A percentile compares a stretch with the other conserved stretches of the same genome.
Conservation (phyloP, 192 early-diverging fungal genomes). For the Coemansia guatemalensis region DNA sequence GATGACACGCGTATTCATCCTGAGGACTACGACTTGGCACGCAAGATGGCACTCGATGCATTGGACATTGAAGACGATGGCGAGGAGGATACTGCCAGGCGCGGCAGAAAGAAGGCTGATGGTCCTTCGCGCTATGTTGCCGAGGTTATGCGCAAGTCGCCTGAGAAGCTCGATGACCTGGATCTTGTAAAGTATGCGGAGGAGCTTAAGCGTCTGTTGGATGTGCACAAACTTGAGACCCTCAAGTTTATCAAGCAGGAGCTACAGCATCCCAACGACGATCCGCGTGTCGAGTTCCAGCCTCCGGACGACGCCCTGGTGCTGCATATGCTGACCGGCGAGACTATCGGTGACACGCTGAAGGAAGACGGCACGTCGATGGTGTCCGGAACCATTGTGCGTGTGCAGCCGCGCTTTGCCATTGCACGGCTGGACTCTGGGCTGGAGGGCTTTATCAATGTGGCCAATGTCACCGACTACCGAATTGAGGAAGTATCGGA, state of each 20-base stretch:
- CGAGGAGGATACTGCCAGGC: slow-evolving; percentile 58
- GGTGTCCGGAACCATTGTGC: slow-evolving; percentile 66
- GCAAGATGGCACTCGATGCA: slow-evolving; percentile 96
- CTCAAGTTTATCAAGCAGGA: slow-evolving; percentile 87
- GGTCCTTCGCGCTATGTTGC: slow-evolving; percentile 72
- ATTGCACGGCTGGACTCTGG: slow-evolving; percentile 76
- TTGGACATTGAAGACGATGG: slow-evolving; percentile 85
- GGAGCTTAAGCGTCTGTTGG: slow-evolving; percentile 70
- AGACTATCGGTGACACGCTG: slow-evolving; percentile 67
- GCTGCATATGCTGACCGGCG: slow-evolving; percentile 85
- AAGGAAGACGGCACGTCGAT: slow-evolving; percentile 61
- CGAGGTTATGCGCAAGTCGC: slow-evolving; percentile 74
- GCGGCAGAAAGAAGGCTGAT: slow-evolving; percentile 15
- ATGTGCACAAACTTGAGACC: slow-evolving; percentile 78
- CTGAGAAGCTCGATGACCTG: slow-evolving; percentile 80
- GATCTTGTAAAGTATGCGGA: slow-evolving; percentile 88
- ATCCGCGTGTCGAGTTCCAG: slow-evolving; percentile 65
- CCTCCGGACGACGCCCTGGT: slow-evolving; percentile 59
- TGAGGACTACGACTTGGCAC: slow-evolving; percentile 90
- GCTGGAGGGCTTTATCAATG: slow-evolving; percentile 80
- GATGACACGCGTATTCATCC: slow-evolving; percentile 96
- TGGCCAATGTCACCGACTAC: slow-evolving; percentile 60
- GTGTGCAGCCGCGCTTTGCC: slow-evolving; percentile 72
- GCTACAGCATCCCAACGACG: slow-evolving; percentile 77
- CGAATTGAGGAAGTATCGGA: slow-evolving; percentile 60